Evolutionary conservation across 768 basidiomycete genomes (phyloP), one percentile per base, ranked within the genome.

Genomic region (Rubroboletus pulcherrimus): DNA sequence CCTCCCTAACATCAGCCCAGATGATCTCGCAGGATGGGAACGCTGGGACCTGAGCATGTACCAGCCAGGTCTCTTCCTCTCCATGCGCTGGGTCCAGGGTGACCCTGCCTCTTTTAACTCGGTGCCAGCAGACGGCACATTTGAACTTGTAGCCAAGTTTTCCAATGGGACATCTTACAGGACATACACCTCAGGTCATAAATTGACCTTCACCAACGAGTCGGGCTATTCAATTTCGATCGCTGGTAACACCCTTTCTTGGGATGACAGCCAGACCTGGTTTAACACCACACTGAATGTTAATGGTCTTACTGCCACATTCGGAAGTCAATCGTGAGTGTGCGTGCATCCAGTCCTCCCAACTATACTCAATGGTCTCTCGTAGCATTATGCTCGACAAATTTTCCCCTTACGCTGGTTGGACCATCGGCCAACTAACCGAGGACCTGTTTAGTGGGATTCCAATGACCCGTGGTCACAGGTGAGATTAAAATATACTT

Each of bases 181-280:
- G 24, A 52, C 59, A 9, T 14, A 31, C 7, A 38, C 40, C 12
- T 46, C 57, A 5, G 54, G 50, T 8, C 42, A 60, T 9, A 53
- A 55, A 31, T 39, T 61, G 31, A 54, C 54, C n/a, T 59, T 39
- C 14, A 46, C 42, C 11, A 53, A 61, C n/a, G 39, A 51, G 17
- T 51, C 50, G 26, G 19, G 41, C 24, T 62, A 60, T 48, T 57
- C 55, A 0, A 60, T 62, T 35, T 54, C 58, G 9, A 59, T 56
- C 17, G 54, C 51, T 30, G 44, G 49, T 12, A 60, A 56, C 41
- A 56, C 47, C 14, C 51, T 62, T 17, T 51, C 58, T 17, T 62
- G 58, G 55, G 60, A 60, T 15, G 54, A 56, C 10, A 51, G 39
- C 15, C 60, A 62, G 44, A n/a, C 50, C 17, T 60, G 58, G 58